Base-by-base conservation (phyloP, 345 rosid genomes). In the Acer campestre region DNA sequence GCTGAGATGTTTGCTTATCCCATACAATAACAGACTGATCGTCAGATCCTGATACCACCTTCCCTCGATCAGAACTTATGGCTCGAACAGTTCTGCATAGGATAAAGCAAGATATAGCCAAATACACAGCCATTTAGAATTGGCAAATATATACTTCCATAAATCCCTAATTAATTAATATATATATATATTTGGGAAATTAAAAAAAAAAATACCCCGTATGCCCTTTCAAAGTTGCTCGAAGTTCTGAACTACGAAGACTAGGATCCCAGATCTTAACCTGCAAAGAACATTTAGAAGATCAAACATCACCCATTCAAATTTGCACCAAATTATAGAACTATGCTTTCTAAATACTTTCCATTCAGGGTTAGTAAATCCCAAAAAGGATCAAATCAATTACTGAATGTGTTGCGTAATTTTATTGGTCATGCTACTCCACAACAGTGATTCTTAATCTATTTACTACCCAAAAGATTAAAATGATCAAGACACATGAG, bases 241-340 rank as follows among this genome's bases (percentile, higher is more conserved):
- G 90, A 80, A 91, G 98, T 90, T 97, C 99, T 81, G 95, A 91
- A 76, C 98, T 97, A 75, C 99, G 99, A 78, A 89, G 83, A 85
- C 98, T 97, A 74, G 99, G 98, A 87, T 97, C 99, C 99, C 99
- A 97, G 71, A 97, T 90, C 75, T 90, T 97, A 75, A 97, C 98
- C 99, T 97, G 91, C 85, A 81, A 48, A 61, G 58, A 77, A 74
- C 68, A 48, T 70, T 68, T 72, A 31, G 14, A 71, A 71, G n/a
- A 80, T 59, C 22, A 40, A 74, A 67, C 49, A 75, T 62, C 65
- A 79, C 56, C 63, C 61, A 62, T 66, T 76, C 62, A 61, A 68
- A 81, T 66, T 67, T 76, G 67, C 31, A 71, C 18, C 69, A 64
- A 71, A 20, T 77, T 61, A 78, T 74, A 76, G 49, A 77, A 69